Base-by-base conservation (phyloP, 2,329 filamentous ascomycete genomes). In the Monosporascus sp. region DNA sequence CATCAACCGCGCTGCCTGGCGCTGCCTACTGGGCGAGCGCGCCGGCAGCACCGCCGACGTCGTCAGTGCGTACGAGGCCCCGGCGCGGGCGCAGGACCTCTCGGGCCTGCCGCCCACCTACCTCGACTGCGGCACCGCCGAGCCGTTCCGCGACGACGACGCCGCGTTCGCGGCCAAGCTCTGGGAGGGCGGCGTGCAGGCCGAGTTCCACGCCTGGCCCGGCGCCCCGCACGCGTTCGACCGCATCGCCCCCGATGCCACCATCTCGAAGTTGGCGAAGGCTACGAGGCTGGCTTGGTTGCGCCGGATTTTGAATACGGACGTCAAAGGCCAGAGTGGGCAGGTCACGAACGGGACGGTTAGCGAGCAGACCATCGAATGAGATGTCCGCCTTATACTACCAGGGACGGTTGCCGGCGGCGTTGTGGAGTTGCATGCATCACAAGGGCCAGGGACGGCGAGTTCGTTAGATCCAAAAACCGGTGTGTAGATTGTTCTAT, bases 121-220 rank as follows among this genome's bases (percentile, higher is more conserved):
- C 48, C 59, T 72, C n/a, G 70, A 72, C 53, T 68, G 66, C 37
- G 69, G 68, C 8, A 60, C 60, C 8, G 65, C 64, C 2, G 68
- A 72, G 43, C 58, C 63, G 0, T 71, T 71, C 53, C 62, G 69
- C 22, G 69, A 68, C 54, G 68, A 72, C 51, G 63, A 61, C 54
- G 61, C 70, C 9, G 60, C 60, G 6, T 72, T 67, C 57, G 69
- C 69, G 24, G 58, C 60, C 14, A 67, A 63, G 45, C 57, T 72
- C n/a, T 68, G 64, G 65, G 62, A 62, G n/a, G 57, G 51, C 6
- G 69, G 69, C 7, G 65, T 68, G 5, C 59, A 62, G 43, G 62
- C 63, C 38, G 69, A 72, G 49, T 57, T 72, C 48, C 70, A 71
- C 55, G 63, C 71, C 48, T 70, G 67, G 65, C 62, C 64, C 9